Evolutionary conservation across 2,329 filamentous ascomycete genomes (phyloP), one percentile per base, ranked within the genome.

Genomic region (Aspergillus ochraceoroseus): DNA sequence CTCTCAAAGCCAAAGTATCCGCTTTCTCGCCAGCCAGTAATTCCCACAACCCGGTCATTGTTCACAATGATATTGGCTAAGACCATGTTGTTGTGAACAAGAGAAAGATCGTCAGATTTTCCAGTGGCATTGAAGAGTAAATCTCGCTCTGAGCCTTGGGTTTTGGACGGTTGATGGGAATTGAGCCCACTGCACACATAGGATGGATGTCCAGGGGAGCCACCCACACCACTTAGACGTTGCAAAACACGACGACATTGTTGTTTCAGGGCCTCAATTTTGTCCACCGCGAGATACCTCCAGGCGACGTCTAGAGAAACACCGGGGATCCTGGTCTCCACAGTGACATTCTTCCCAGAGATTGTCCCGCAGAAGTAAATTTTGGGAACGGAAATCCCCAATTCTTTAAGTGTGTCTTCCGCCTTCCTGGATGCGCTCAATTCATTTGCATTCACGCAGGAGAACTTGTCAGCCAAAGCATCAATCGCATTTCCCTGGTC

Each of bases 241-340:
- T 59, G 56, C 3, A 63, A 34, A 27, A 67, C 55, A 14, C 57
- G 56, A 27, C 61, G 63, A 36, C 60, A 61, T 41, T 68, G 64
- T 19, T 55, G 44, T 32, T 66, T 68, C 34, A 66, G 51, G 14
- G 29, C 38, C 11, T 54, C 44, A 15, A 64, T 61, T 42, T 68
- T 57, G 12, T 56, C 51, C 6, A 41, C n/a, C 13, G 51, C 56
- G 14, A 68, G 56, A 38, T 65, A 61, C 14, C 52, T 61, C 61
- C 58, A 68, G n/a, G 56, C 63, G 29, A 61, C 53, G 28, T 66
- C 60, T 19, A 68, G 48, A 9, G 64, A 61, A 32, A 66, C 60
- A 3, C 65, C 65, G 3, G 64, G 62, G 14, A 68, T 62, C 29
- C 65, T 54, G 9, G 63, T 64, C 48, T 67, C 64, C 28, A 66